Evolutionary conservation across 1,284 basidiomycete genomes (phyloP).

Genomic region (Trametes sp.): DNA sequence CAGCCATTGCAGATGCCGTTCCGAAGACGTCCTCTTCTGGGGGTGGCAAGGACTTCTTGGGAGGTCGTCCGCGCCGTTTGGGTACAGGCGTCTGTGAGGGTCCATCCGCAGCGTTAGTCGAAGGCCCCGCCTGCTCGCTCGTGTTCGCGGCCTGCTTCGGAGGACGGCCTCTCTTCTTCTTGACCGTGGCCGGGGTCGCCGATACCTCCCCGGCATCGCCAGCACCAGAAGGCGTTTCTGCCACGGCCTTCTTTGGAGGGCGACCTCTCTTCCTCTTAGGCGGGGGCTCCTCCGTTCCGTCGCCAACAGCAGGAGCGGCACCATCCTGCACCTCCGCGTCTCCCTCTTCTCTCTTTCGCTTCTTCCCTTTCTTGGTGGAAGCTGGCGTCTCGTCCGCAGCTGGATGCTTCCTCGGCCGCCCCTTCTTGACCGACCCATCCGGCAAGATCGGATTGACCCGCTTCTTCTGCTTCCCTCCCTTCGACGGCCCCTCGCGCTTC

Average conservation of each 20-base stretch:
- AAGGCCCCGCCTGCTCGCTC: constrained; percentile 21
- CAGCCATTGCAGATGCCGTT: not conserved
- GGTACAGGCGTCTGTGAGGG: constrained; percentile 23
- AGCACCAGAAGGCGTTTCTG: not conserved
- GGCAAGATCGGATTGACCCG: constrained; percentile 38
- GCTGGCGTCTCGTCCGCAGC: constrained; percentile 17
- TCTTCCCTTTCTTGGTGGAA: constrained; percentile 33
- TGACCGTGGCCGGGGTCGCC: not conserved
- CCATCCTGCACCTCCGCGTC: constrained; percentile 23
- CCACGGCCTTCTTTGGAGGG: constrained; percentile 39
- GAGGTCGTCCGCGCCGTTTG: constrained; percentile 36
- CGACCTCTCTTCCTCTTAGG: constrained; percentile 48
- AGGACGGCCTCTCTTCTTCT: constrained; percentile 43
- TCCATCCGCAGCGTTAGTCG: constrained; percentile 3
- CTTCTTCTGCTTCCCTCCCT: constrained; percentile 34
- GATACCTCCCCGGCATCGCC: not conserved
- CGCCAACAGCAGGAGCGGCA: constrained; percentile 15
- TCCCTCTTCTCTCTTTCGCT: constrained; percentile 37
- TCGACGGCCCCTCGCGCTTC: constrained; percentile 13
- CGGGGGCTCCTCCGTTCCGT: constrained; percentile 38
- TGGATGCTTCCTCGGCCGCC: constrained; percentile 36
- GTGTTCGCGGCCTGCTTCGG: constrained; percentile 39
- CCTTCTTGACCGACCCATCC: constrained; percentile 40
- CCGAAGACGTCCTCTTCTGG: constrained; percentile 10
- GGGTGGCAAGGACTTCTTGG: constrained; percentile 18